Evolutionary conservation across 805 yeast genomes (phyloP).

Genomic region (Hagleromyces aurorensis): DNA sequence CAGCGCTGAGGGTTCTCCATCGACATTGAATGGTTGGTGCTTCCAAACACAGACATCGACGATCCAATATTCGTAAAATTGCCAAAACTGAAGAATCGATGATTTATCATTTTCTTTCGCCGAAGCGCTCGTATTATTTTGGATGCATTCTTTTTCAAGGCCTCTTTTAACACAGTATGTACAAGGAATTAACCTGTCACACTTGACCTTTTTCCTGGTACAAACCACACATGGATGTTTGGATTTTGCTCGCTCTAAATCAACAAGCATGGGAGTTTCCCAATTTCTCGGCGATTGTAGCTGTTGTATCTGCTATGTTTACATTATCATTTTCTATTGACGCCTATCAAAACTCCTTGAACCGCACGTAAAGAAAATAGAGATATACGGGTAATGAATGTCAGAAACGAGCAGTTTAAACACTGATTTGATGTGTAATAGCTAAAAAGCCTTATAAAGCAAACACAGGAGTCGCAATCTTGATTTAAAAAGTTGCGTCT

Average conservation of each 20-base stretch:
- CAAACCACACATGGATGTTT: constrained; percentile 23
- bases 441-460: too few relatives aligned
- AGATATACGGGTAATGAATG: too few relatives aligned
- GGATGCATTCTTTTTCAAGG: constrained; percentile 19
- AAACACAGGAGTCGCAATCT: too few relatives aligned
- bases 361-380: too few relatives aligned
- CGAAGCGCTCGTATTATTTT: constrained; percentile 1
- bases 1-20: constrained; percentile 3
- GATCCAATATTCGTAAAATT: constrained; percentile 25
- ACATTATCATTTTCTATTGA: too few relatives aligned
- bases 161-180: constrained; percentile 26
- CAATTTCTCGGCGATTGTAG: too few relatives aligned
- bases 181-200: constrained; percentile 30
- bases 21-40: constrained; percentile 7
- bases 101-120: constrained; percentile 1
- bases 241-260: constrained; percentile 10
- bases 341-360: too few relatives aligned
- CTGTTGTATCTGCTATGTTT: too few relatives aligned
- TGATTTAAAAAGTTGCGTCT: too few relatives aligned
- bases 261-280: constrained; percentile 4
- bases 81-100: constrained; percentile 19
- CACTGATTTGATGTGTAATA: too few relatives aligned
- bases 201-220: constrained; percentile 26
- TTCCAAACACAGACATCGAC: constrained; percentile 21
- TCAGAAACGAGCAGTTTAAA: too few relatives aligned